These are phyloP conservation scores for Gillenia trifoliata DNA, from an alignment of 306 rosid genomes.

Conservation along the genomic window DNA sequence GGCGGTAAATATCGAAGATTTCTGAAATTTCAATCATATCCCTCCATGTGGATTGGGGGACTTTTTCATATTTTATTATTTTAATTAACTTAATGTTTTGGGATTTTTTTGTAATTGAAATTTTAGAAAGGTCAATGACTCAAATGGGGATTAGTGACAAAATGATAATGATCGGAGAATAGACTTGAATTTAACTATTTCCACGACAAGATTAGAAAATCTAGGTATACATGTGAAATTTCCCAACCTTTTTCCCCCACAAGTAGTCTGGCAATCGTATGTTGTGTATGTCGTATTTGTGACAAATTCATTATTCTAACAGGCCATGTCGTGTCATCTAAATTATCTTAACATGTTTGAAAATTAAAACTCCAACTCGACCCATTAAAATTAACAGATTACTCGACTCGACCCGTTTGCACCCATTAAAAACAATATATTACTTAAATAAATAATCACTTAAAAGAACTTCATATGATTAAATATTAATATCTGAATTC, in stretches of 20 bases:
- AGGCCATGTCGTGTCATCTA: too few relatives aligned
- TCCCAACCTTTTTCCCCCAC: background rate
- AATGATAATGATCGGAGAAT: background rate
- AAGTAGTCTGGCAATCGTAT: too few relatives aligned
- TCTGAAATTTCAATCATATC: constrained; percentile 3
- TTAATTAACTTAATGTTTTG: background rate
- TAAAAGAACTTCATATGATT: too few relatives aligned
- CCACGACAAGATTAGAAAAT: background rate
- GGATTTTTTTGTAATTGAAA: background rate
- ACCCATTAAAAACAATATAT: too few relatives aligned
- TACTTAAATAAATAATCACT: too few relatives aligned
- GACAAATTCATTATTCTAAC: too few relatives aligned
- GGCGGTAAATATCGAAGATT: background rate
- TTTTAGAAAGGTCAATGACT: background rate
- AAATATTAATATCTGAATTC: too few relatives aligned
- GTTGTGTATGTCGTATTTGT: too few relatives aligned
- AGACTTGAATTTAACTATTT: background rate
- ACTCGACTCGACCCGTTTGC: too few relatives aligned
- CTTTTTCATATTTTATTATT: background rate
- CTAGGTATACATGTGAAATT: background rate
- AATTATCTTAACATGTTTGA: too few relatives aligned
- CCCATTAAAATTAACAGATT: too few relatives aligned
- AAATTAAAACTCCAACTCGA: too few relatives aligned
- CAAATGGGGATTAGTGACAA: background rate
- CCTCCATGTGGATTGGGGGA: background rate